Base-by-base conservation (phyloP, 1,139 yeast genomes). In the Kodamaea arcana region DNA sequence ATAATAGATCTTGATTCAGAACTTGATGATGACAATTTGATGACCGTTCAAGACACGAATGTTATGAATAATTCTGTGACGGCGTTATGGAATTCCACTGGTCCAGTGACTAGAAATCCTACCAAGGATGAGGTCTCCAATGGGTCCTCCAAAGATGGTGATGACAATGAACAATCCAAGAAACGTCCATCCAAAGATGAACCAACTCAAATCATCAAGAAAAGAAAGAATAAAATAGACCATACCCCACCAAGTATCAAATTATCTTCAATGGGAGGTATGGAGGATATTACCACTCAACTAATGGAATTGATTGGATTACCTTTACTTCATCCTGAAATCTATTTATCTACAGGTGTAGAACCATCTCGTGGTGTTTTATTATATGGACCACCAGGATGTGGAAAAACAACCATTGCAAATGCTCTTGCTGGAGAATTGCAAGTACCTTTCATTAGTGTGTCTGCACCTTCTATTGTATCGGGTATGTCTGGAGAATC, bases 401-500 rank as follows among this genome's bases (percentile, higher is more conserved):
- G 98, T 65, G 99, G 99, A 55, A 92, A 92, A 53, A 92, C 99
- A 0, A 82, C 95, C 34, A 80, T 92, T 38, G 98, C 98, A 2
- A 87, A 90, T 58, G 97, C 97, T 0, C 67, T 92, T 27, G 98
- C 98, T 2, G 95, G 96, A 20, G 97, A 92, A 53, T 69, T 92
- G 29, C 86, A 87, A 44, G 95, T 92, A 0, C 97, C 98, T 0
- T 92, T 94, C 52, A 78, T 92, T 20, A 83, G 84, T 32, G 74
- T 92, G 1, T 84, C 95, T 15, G 98, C 99, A 0, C 98, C 98
- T 1, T 84, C 96, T 1, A 87, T 94, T 5, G 97, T 92, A 0
- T 85, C 96, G 39, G 98, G 99, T n/a, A 92, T 92, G 98, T 86
- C 96, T n/a, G 98, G 98, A 30, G 99, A 92, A 58, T 81, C 94